Conservation (phyloP, 2,329 filamentous ascomycete species). For the Talaromyces islandicus region DNA sequence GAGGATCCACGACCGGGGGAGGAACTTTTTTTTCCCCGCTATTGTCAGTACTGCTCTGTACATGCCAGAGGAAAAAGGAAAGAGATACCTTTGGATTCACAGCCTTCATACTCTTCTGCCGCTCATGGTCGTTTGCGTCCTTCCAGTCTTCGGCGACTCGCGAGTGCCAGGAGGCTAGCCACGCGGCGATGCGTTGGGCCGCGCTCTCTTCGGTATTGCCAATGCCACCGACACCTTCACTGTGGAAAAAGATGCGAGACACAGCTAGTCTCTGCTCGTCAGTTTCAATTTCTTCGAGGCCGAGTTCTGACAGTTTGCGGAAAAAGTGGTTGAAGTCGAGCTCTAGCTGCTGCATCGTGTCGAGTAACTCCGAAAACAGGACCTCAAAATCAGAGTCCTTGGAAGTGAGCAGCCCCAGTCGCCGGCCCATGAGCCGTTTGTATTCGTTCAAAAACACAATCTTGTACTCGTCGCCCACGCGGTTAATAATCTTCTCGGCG, state of each 20-base stretch:
- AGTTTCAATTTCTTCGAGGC: conserved; percentile 57
- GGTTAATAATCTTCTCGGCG: conserved; percentile 77
- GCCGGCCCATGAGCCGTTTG: conserved; percentile 71
- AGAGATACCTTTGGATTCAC: conserved; percentile 71
- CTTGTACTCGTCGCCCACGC: conserved; percentile 81
- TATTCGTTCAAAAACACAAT: conserved; percentile 84
- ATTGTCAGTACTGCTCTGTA: neutral
- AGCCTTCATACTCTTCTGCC: conserved; percentile 68
- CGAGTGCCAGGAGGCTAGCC: conserved; percentile 73
- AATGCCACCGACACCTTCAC: conserved; percentile 58
- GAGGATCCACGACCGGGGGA: conserved; percentile 84
- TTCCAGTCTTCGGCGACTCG: conserved; percentile 74
- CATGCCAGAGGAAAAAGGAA: neutral
- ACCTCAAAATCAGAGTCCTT: conserved; percentile 71
- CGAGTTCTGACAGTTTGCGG: conserved; percentile 64
- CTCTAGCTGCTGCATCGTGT: conserved; percentile 73
- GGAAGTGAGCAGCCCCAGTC: conserved; percentile 67
- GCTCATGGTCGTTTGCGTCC: conserved; percentile 53
- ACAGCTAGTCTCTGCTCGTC: conserved; percentile 57
- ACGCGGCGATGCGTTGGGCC: conserved; percentile 62
- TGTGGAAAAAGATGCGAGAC: conserved; percentile 73
- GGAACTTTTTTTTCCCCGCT: conserved; percentile 63
- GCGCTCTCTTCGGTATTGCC: conserved; percentile 59
- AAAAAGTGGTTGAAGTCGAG: conserved; percentile 96
- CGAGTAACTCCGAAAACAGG: conserved; percentile 75